Conservation (phyloP, 148 eudicot species). For the Simmondsia chinensis region DNA sequence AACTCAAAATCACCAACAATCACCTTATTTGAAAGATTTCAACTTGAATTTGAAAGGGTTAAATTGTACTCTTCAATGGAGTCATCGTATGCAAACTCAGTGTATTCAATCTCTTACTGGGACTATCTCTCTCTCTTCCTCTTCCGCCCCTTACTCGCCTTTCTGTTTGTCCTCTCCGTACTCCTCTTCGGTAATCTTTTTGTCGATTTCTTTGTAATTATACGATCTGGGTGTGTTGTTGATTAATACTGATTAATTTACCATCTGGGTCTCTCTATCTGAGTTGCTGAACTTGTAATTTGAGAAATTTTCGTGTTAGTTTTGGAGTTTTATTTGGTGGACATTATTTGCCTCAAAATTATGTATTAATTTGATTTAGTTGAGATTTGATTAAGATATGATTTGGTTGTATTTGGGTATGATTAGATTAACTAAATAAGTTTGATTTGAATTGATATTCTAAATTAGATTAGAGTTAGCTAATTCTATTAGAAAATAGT, state of each 20-base stretch:
- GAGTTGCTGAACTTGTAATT: not conserved
- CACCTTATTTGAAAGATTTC: no score
- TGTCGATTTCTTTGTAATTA: no score
- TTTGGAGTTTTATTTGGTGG: not conserved
- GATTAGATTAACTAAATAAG: no score
- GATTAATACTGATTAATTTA: not conserved
- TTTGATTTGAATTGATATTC: no score
- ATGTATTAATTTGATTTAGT: no score
- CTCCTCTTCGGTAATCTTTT: constrained; percentile 41
- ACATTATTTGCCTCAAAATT: no score
- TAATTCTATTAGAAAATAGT: no score
- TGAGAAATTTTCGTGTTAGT: constrained; percentile 2
- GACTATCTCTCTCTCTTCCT: constrained; percentile 29
- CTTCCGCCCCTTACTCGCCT: constrained; percentile 51
- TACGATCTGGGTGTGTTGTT: no score
- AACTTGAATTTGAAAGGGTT: not conserved
- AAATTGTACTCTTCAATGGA: constrained; percentile 17
- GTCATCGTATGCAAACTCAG: constrained; percentile 5
- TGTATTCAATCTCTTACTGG: constrained; percentile 20
- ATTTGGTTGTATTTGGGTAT: no score
- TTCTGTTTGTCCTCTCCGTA: constrained; percentile 37
- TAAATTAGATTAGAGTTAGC: no score
- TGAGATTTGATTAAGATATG: no score
- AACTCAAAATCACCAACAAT: no score
- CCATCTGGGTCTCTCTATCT: constrained; percentile 3